Percentiles rank a stretch among this genome's conserved stretches.
These are phyloP conservation scores for Pichia gijzeniarum DNA, from an alignment of 805 yeast genomes.

Conservation along the genomic window DNA sequence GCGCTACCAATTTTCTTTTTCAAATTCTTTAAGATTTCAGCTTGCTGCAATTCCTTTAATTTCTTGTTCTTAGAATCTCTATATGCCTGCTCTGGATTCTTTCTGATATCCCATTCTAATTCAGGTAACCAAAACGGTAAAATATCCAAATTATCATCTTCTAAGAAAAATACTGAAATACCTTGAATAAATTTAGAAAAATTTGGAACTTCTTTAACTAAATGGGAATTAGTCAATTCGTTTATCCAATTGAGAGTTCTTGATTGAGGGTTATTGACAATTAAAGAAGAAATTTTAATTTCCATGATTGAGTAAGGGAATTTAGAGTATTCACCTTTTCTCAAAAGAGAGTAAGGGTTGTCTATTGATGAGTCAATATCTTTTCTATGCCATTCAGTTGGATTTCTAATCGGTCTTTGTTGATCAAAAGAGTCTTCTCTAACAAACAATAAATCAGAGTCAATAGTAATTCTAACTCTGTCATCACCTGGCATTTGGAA, in stretches of 20 bases:
- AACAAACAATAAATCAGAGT: constrained; percentile 78
- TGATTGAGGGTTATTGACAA: constrained; percentile 44
- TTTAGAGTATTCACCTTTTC: constrained; percentile 79
- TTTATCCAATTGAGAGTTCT: constrained; percentile 64
- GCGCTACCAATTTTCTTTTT: constrained; percentile 38
- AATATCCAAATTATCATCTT: constrained; percentile 83
- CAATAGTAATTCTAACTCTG: constrained; percentile 82
- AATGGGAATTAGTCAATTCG: constrained; percentile 74
- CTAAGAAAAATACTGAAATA: constrained; percentile 78
- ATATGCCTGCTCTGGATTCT: constrained; percentile 73
- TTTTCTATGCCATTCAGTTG: constrained; percentile 82
- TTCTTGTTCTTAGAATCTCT: constrained; percentile 55
- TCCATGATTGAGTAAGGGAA: constrained; percentile 90
- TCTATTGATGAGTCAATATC: constrained; percentile 78
- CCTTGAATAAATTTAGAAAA: constrained; percentile 94
- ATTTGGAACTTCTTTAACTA: constrained; percentile 90
- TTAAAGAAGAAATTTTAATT: constrained; percentile 47
- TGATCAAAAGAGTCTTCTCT: constrained; percentile 87
- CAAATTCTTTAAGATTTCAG: constrained; percentile 30
- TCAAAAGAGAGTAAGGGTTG: constrained; percentile 62
- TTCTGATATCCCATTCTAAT: constrained; percentile 68
- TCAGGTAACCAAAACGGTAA: constrained; percentile 96
- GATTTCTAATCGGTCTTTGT: constrained; percentile 84
- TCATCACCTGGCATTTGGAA: constrained; percentile 98
- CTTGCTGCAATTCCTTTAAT: constrained; percentile 40